A percentile compares a stretch with the other conserved stretches of the same genome.
These are phyloP conservation scores for Misopates orontium DNA, from an alignment of 257 asterid species.

Conservation along the genomic window DNA sequence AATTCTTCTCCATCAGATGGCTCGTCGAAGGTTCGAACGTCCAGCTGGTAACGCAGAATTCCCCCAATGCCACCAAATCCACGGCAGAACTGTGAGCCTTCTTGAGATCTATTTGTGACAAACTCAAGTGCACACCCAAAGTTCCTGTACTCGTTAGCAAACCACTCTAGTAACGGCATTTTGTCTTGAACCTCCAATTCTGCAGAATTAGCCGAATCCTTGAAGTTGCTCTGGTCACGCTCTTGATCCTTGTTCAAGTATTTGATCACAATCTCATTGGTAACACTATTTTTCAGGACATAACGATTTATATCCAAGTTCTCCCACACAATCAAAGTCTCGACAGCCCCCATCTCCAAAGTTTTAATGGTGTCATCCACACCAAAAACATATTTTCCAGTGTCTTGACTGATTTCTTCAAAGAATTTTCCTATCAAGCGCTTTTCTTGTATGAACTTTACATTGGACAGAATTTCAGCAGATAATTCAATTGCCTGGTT, in stretches of 20 bases:
- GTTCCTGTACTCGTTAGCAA: slow-evolving; percentile 57
- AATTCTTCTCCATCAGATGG: slow-evolving; percentile 50
- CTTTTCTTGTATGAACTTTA: slow-evolving; percentile 64
- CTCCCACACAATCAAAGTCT: slow-evolving; percentile 63
- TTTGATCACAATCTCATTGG: slow-evolving; percentile 44
- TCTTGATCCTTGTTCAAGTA: slow-evolving; percentile 50
- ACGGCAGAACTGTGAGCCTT: slow-evolving; percentile 64
- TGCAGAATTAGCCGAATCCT: slow-evolving; percentile 36
- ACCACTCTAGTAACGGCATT: slow-evolving; percentile 60
- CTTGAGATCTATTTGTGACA: slow-evolving; percentile 60
- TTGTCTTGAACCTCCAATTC: slow-evolving; percentile 62
- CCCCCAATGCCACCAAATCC: slow-evolving; percentile 72
- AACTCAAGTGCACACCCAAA: slow-evolving; percentile 65
- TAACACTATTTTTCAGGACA: slow-evolving; percentile 45
- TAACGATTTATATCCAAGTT: slow-evolving; percentile 51
- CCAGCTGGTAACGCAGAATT: slow-evolving; percentile 63
- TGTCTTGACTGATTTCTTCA: slow-evolving; percentile 66
- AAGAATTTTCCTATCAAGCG: slow-evolving; percentile 59
- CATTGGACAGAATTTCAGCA: slow-evolving; percentile 63
- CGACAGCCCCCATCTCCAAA: slow-evolving; percentile 69
- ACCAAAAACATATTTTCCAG: slow-evolving; percentile 63
- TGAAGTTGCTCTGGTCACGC: slow-evolving; percentile 53
- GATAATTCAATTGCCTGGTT: slow-evolving; percentile 66
- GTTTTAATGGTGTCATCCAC: slow-evolving; percentile 60
- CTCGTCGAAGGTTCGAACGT: slow-evolving; percentile 55